Base-by-base conservation (phyloP, 2,329 filamentous ascomycete species). In the Pyrenophora graminea region DNA sequence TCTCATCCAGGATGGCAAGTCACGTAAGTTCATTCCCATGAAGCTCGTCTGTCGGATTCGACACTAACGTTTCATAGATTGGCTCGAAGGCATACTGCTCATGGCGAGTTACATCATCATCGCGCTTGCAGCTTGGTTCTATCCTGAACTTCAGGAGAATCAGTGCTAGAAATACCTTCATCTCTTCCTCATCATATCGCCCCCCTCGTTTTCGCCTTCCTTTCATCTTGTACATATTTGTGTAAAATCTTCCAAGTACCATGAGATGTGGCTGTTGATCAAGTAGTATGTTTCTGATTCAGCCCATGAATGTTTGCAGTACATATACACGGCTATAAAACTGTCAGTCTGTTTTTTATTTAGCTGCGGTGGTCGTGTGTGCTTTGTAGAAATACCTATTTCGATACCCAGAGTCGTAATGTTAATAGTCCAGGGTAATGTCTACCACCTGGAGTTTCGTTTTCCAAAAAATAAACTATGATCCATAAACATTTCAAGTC, bases 101-200 rank as follows among this genome's bases (percentile, higher is more conserved):
- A 82, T 84, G 74, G 79, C 79, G 40, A 77, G 82, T 48, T 86
- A 86, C 59, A 61, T 85, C 45, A 85, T 86, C 62, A 86, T 86
- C 57, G 81, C 84, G 15, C 70, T 85, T 39, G 80, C 81, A 33
- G 80, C 81, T 2, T 85, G 80, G 80, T 85, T 75, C 56, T 75
- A 75, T 50, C 73, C 73, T 12, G 64, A 72, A 8, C 48, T 61
- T 9, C 27, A 50, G 12, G 61, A 67, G 25, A 37, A 54, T 30
- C 51, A 57, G 48, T 58, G 59, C 45, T 58, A 61, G 53, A 55
- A 17, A 7, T 2, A 9, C 10, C 2, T 13, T 18, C 6, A 7
- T 39, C 7, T n/a, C 6, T 25, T 17, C 18, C 12, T 31, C 41
- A 27, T n/a, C 40, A 42, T 39, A 5, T 15, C 37, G 39, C 34